Percentiles rank a stretch among this genome's conserved stretches.
Conservation (phyloP, 352 stramenopile species). For the Nothophytophthora sp. region DNA sequence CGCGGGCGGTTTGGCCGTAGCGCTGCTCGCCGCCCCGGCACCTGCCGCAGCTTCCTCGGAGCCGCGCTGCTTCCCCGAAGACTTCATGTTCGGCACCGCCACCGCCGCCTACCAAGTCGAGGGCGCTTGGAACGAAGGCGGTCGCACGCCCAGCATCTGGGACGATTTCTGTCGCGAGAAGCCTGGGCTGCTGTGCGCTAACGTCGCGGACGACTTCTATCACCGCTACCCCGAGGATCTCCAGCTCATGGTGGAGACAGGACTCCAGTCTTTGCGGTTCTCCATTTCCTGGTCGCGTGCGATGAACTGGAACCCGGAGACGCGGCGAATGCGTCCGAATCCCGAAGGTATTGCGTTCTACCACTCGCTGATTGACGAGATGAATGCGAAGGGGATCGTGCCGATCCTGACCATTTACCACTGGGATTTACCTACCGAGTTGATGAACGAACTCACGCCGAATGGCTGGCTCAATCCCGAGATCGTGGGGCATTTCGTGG, state of each 20-base stretch:
- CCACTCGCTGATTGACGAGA: slow-evolving; percentile 78
- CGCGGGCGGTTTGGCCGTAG: too few relatives aligned
- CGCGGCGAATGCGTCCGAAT: slow-evolving; percentile 60
- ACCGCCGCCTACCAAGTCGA: slow-evolving; percentile 92
- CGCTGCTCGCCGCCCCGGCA: too few relatives aligned
- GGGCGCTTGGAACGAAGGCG: slow-evolving; percentile 71
- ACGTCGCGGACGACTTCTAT: slow-evolving; percentile 91
- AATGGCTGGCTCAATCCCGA: slow-evolving; percentile 50
- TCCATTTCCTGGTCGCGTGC: slow-evolving; percentile 91
- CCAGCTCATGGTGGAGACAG: slow-evolving; percentile 80
- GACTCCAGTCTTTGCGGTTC: slow-evolving; percentile 89
- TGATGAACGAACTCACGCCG: slow-evolving; percentile 63
- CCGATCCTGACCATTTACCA: slow-evolving; percentile 93
- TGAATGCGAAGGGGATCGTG: slow-evolving; percentile 63
- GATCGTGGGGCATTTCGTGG: slow-evolving; percentile 55
- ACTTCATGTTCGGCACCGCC: slow-evolving; percentile 83
- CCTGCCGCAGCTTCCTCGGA: too few relatives aligned
- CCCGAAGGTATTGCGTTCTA: slow-evolving; percentile 88
- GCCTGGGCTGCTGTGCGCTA: slow-evolving; percentile 52
- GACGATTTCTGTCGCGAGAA: slow-evolving; percentile 81
- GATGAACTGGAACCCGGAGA: slow-evolving; percentile 60
- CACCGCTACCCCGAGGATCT: slow-evolving; percentile 85
- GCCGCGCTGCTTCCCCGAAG: slow-evolving; percentile 46
- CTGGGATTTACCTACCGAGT: slow-evolving; percentile 88
- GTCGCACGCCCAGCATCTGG: slow-evolving; percentile 85